phyloP scores from a whole-genome alignment of 2,329 filamentous ascomycete species.

The Epichloe sylvatica region DNA sequence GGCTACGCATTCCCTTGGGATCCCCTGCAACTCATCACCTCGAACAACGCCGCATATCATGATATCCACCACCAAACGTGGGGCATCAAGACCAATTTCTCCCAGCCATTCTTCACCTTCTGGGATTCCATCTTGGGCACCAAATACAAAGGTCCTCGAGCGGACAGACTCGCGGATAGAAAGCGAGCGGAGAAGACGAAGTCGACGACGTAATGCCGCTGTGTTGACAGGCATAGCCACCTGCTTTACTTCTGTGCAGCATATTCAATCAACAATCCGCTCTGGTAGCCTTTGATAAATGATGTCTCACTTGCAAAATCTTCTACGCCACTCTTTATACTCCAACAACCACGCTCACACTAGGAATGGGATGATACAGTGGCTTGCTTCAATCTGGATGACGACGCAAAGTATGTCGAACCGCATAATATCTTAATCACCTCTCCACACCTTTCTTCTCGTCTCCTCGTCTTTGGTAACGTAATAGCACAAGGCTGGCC shows the following conservation, averaged over 20 bases:
- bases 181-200: conserved; percentile 15
- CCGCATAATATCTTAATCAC: not conserved
- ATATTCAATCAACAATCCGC: not conserved
- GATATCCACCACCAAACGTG: conserved; percentile 98
- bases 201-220: conserved; percentile 8
- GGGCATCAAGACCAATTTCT: conserved; percentile 95
- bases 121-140: conserved; percentile 80
- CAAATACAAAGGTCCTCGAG: conserved; percentile 57
- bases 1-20: conserved; percentile 95
- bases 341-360: not conserved
- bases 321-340: not conserved
- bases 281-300: not conserved
- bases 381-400: not conserved
- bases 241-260: not conserved
- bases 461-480: not conserved
- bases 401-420: not conserved
- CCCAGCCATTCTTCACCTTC: conserved; percentile 86
- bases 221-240: not conserved
- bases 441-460: not conserved
- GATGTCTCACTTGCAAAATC: not conserved
- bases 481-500: not conserved
- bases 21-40: conserved; percentile 77
- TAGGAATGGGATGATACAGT: not conserved
- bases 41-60: conserved; percentile 93
- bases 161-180: conserved; percentile 26